Base-by-base conservation (phyloP, 2,329 filamentous ascomycete species). In the Raffaelea deltoideospora region DNA sequence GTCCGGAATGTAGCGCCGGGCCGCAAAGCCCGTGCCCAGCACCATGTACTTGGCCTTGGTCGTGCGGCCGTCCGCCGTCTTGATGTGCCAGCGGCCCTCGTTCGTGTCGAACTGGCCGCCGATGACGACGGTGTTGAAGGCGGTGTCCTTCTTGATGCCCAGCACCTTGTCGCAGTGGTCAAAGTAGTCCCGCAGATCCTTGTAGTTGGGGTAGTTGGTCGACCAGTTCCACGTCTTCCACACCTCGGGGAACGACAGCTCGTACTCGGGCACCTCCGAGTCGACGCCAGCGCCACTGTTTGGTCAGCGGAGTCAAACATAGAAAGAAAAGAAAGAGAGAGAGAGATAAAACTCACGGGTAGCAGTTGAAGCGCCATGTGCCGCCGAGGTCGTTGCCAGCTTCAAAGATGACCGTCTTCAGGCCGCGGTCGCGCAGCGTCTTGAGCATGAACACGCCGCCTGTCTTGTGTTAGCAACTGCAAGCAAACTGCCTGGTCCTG, bases 1-100 rank as follows among this genome's bases (percentile, higher is more conserved):
- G 38, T 69, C 61, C 0, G 75, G 74, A 28, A 72, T 65, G 43
- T 78, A 66, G n/a, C 70, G 57, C 47, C 71, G 73, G 2, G 73
- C 67, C 1, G 73, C 57, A 39, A 75, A 72, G 1, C 71, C 71
- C 0, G 65, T 64, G 1, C 65, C 67, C 1, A 70, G 53, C 14
- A 75, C 48, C 10, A 75, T 54, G 46, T 65, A 72, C 44, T 60
- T 65, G 19, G 64, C 58, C 41, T 55, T 65, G 6, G 64, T 61
- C 1, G 50, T 57, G 3, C 65, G 61, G 13, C 69, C 69, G 45
- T 71, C 43, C n/a, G 31, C 33, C 3, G 65, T 71, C 33, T 58
- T 53, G 8, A 74, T 51, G 5, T 49, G 49, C 71, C 71, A 76
- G 37, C 58, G 64, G 1, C 59, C 60, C 1, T 53, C 50, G 0